Evolutionary conservation across 176 grass and related monocot species (phyloP), one percentile per base, ranked within the genome.

Genomic region (Carex myosuroides): DNA sequence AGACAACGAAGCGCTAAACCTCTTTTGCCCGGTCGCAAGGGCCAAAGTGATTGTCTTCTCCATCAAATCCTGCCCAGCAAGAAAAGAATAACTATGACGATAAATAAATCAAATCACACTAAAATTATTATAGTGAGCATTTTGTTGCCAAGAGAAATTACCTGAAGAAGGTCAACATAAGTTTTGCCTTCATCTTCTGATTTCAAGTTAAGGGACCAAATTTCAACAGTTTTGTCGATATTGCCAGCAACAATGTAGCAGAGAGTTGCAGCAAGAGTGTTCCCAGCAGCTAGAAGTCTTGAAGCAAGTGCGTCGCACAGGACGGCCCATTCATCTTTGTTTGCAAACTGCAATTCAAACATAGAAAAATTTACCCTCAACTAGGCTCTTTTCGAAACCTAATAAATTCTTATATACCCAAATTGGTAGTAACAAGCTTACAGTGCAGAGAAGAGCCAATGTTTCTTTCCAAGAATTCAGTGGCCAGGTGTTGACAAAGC

Each of bases 101-200:
- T 50, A 50, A 50, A 50, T 11, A 64, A 66, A 83, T 68, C 11
- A 83, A 13, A 55, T 48, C 55, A 62, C 79, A 64, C 48, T 32
- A 63, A 60, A 60, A 46, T 81, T 46, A 17, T 13, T 56, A 8
- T 3, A 84, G 84, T 44, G 3, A 83, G 1, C 18, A 11, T 75
- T 84, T 2, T 83, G 53, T 81, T 86, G 64, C 72, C 55, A 83
- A 82, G 74, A 50, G n/a, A 78, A 83, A 18, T 67, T 88, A 99
- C 96, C 91, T 99, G 96, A 79, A 99, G 91, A 92, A 99, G 96
- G 88, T 99, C 96, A 86, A 95, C 90, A 85, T 92, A 99, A 81
- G 87, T 81, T 87, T 88, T 95, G 79, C 89, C 84, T 87, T 90
- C 90, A 82, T 92, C 85, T 86, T 95, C 96, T 89, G 91, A 92